phyloP scores from a whole-genome alignment of 106 monocot species.

The Dendrobium nobile region DNA sequence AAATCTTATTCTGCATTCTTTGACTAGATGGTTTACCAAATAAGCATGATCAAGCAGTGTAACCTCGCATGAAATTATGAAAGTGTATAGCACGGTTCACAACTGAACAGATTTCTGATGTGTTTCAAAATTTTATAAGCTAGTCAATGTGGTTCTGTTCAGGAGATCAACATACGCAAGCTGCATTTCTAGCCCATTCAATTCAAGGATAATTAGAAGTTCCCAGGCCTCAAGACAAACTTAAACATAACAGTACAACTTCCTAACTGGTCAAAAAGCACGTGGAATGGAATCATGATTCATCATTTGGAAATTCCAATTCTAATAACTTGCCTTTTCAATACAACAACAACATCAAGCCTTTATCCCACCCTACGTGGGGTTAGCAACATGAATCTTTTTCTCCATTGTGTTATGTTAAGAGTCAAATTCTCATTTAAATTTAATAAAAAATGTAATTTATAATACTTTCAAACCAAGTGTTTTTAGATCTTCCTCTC shows the following conservation, averaged over 20 bases:
- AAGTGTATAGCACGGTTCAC: background rate
- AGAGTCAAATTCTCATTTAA: too few species aligned
- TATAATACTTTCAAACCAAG: too few species aligned
- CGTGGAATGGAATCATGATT: background rate
- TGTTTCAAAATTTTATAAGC: background rate
- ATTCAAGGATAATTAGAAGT: background rate
- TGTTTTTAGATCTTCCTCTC: too few species aligned
- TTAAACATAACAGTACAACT: background rate
- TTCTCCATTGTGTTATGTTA: too few species aligned
- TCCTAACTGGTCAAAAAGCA: background rate
- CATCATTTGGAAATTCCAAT: background rate
- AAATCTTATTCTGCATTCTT: background rate
- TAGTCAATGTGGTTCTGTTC: background rate
- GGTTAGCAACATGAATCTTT: too few species aligned
- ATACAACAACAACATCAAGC: too few species aligned
- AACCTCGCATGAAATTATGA: background rate
- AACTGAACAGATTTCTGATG: background rate
- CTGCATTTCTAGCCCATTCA: background rate
- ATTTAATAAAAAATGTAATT: too few species aligned
- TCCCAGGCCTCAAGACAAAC: background rate
- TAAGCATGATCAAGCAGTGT: background rate
- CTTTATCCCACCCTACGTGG: too few species aligned
- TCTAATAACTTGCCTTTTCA: background rate
- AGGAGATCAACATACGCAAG: background rate
- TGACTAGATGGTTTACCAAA: background rate